These are phyloP conservation scores for Umbelopsis sp. DNA, from an alignment of 371 early-diverging fungal species.

Conservation along the genomic window DNA sequence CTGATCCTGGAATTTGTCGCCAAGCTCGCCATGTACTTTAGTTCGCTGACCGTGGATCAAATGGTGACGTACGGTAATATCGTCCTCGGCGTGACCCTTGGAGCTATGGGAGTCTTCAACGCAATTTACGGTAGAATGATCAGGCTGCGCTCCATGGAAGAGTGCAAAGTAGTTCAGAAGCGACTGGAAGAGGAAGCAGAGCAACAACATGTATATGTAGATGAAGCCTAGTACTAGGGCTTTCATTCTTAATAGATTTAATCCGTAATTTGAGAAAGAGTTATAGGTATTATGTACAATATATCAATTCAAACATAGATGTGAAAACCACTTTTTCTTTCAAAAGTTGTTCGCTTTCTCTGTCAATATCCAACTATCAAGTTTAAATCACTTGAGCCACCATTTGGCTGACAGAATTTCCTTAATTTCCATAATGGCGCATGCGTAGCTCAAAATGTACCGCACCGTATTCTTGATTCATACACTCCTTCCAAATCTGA, in stretches of 20 bases:
- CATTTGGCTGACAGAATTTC: too few species aligned
- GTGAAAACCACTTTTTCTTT: too few species aligned
- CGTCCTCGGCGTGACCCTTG: slow-evolving; percentile 26
- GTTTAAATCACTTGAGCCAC: too few species aligned
- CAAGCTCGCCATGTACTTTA: slow-evolving; percentile 40
- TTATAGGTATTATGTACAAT: too few species aligned
- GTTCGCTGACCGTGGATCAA: slow-evolving; percentile 27
- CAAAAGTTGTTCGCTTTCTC: too few species aligned
- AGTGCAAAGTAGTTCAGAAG: background rate
- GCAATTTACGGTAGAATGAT: background rate
- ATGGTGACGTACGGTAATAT: slow-evolving; percentile 40
- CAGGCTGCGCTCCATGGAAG: background rate
- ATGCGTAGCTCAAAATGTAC: too few species aligned
- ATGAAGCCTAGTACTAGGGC: background rate
- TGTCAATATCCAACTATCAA: too few species aligned
- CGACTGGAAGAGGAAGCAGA: background rate
- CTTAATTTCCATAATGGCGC: too few species aligned
- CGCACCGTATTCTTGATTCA: too few species aligned
- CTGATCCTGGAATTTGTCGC: slow-evolving; percentile 42
- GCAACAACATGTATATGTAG: background rate
- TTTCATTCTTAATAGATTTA: background rate
- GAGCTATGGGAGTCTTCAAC: slow-evolving; percentile 23
- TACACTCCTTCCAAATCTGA: too few species aligned
- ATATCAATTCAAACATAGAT: too few species aligned
- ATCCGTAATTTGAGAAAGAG: too few species aligned